phyloP scores from a whole-genome alignment of 176 grass and related monocot species.

The Areca catechu region DNA sequence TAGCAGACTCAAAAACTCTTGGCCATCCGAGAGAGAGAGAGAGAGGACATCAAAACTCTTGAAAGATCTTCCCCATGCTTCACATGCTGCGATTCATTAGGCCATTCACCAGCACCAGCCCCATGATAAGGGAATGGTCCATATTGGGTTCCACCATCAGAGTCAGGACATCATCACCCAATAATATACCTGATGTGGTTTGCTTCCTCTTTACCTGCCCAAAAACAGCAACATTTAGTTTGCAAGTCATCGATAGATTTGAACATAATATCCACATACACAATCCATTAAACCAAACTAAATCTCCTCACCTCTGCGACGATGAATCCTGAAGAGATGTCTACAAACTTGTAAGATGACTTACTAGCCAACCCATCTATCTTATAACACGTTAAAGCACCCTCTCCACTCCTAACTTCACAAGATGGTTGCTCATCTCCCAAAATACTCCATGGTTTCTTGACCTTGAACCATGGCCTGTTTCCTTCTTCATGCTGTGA shows the following conservation, averaged over 20 bases:
- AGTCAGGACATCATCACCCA: constrained; percentile 17
- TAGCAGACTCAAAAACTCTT: too few species aligned
- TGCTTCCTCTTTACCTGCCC: constrained; percentile 15
- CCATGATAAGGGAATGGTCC: constrained; percentile 13
- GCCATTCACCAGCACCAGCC: constrained; percentile 6
- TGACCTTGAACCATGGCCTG: constrained; percentile 14
- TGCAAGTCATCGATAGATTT: neutral
- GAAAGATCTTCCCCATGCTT: neutral
- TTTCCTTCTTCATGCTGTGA: neutral
- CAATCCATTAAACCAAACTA: too few species aligned
- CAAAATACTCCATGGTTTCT: constrained; percentile 3
- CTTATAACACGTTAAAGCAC: neutral
- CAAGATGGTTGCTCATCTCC: neutral
- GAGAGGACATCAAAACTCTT: too few species aligned
- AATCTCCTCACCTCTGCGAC: constrained; percentile 9
- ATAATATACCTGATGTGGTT: constrained; percentile 4
- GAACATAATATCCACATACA: neutral
- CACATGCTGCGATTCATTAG: constrained; percentile 12
- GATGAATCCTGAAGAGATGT: neutral
- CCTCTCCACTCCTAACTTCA: neutral
- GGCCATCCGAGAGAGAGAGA: too few species aligned
- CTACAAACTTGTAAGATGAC: constrained; percentile 9
- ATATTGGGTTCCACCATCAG: constrained; percentile 6
- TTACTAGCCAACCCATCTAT: constrained; percentile 3
- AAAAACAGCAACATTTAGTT: neutral